Evolutionary conservation across 768 basidiomycete species (phyloP).

Genomic region (Pleurotus sapidus): DNA sequence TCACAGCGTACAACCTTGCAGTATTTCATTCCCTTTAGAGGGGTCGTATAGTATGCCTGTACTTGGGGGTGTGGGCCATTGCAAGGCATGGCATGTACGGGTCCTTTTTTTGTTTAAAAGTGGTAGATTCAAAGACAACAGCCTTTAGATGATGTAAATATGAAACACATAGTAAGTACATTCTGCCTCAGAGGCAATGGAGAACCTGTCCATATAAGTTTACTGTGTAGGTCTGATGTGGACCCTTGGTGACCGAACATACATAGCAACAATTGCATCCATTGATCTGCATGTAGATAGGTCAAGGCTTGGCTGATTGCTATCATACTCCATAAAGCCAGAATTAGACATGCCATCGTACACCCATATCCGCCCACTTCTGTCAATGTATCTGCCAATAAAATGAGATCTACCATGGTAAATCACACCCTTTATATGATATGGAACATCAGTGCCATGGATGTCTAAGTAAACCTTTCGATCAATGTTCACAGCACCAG

Average conservation of each 20-base stretch:
- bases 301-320: background rate
- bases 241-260: background rate
- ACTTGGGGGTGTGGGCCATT: no score
- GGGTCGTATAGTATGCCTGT: no score
- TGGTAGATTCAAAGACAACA: no score
- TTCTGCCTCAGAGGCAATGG: no score
- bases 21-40: no score
- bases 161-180: no score
- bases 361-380: constrained; percentile 15
- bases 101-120: no score
- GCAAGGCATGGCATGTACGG: no score
- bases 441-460: background rate
- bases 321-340: background rate
- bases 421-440: constrained; percentile 13
- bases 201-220: constrained; percentile 18
- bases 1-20: no score
- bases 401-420: constrained; percentile 19
- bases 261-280: background rate
- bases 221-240: constrained; percentile 15
- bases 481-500: background rate
- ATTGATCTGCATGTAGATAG: background rate
- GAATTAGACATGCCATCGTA: constrained; percentile 19
- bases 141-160: no score
- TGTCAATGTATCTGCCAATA: constrained; percentile 10
- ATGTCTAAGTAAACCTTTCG: background rate